phyloP scores from a whole-genome alignment of 148 eudicot genomes.

The Amaranthus cruentus region DNA sequence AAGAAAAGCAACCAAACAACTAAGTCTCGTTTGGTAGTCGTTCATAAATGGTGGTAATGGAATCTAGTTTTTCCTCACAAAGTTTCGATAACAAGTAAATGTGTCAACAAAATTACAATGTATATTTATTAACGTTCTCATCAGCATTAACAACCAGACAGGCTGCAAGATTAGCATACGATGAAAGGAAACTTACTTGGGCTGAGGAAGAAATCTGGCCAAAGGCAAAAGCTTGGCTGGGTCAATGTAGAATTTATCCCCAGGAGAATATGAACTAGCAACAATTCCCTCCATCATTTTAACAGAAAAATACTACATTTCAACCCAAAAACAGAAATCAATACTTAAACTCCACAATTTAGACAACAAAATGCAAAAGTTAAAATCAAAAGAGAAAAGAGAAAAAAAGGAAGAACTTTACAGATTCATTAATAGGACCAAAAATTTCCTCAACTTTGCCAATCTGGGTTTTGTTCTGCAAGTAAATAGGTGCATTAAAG shows the following conservation, averaged over 20 bases:
- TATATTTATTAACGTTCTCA: too few relatives aligned
- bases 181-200: constrained; percentile 56
- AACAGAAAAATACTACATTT: constrained; percentile 55
- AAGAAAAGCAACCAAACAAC: too few relatives aligned
- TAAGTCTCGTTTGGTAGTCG: too few relatives aligned
- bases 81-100: too few relatives aligned
- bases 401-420: constrained; percentile 26
- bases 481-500: constrained; percentile 88
- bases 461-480: constrained; percentile 83
- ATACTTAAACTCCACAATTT: neutral
- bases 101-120: too few relatives aligned
- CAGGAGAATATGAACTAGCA: constrained; percentile 72
- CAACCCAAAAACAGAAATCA: neutral
- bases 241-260: constrained; percentile 90
- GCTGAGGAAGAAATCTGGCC: constrained; percentile 91
- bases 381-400: neutral
- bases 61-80: too few relatives aligned
- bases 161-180: too few relatives aligned
- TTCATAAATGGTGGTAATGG: too few relatives aligned
- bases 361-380: neutral
- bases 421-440: constrained; percentile 92
- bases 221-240: constrained; percentile 87
- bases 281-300: constrained; percentile 90
- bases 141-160: too few relatives aligned
- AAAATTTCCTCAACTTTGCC: constrained; percentile 94